Evolutionary conservation across 2,329 filamentous ascomycete genomes (phyloP).

Genomic region (Botryotinia narcissicola): DNA sequence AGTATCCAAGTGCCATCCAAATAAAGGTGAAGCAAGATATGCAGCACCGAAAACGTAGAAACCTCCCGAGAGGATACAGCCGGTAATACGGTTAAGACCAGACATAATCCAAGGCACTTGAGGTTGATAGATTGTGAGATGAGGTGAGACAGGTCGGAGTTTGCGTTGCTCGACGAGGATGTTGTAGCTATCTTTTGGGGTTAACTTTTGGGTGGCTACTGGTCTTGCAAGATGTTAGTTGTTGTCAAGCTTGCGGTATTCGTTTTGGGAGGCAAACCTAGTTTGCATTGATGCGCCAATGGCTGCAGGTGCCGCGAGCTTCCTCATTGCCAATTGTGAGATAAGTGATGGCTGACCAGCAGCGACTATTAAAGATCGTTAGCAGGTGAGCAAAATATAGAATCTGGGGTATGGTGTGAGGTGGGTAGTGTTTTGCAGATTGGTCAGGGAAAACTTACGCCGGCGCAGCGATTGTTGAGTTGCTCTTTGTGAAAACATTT

Average conservation of each 20-base stretch:
- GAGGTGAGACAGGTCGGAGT: conserved; percentile 64
- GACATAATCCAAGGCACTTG: conserved; percentile 69
- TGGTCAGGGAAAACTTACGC: conserved; percentile 37
- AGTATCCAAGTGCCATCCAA: conserved; percentile 67
- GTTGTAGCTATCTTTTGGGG: conserved; percentile 44
- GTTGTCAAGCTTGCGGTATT: not conserved
- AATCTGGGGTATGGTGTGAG: conserved; percentile 11
- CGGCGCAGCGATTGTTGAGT: conserved; percentile 45
- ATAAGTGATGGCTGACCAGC: conserved; percentile 44
- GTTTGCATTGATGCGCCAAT: conserved; percentile 46
- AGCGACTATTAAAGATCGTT: conserved; percentile 40
- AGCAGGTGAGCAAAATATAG: conserved; percentile 18
- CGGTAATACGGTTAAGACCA: conserved; percentile 62
- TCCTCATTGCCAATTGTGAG: conserved; percentile 43
- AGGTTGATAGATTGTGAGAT: conserved; percentile 67
- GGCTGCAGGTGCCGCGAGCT: conserved; percentile 42
- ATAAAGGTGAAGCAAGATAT: conserved; percentile 62
- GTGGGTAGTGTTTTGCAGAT: conserved; percentile 18
- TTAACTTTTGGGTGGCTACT: conserved; percentile 48
- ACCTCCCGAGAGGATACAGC: conserved; percentile 55
- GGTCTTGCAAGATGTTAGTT: conserved; percentile 40
- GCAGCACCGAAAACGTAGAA: conserved; percentile 66
- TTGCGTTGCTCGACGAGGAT: conserved; percentile 69
- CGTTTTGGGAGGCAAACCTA: conserved; percentile 42
- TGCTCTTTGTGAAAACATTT: conserved; percentile 46